Percentiles rank a stretch among this genome's conserved stretches.
phyloP scores from a whole-genome alignment of 805 yeast species.

The Yamadazyma sp. region DNA sequence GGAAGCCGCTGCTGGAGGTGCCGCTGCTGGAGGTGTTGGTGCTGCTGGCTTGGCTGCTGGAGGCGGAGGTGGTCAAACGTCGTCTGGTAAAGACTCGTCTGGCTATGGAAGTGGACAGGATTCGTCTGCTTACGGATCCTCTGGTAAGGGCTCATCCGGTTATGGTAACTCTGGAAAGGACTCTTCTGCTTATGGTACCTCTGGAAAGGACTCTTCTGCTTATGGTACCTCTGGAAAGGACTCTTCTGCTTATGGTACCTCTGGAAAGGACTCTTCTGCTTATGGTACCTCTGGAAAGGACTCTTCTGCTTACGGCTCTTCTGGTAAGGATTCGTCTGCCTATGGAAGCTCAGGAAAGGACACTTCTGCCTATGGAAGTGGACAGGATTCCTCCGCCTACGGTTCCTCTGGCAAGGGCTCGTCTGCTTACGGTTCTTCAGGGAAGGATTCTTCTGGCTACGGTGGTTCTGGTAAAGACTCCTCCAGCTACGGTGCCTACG shows the following conservation, averaged over 20 bases:
- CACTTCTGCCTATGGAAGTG: conserved; percentile 14
- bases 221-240: conserved; percentile 9
- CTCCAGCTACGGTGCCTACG: conserved; percentile 6
- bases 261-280: conserved; percentile 4
- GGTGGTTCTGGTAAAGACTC: conserved; percentile 8
- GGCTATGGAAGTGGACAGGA: conserved; percentile 7
- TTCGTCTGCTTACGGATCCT: conserved; percentile 17
- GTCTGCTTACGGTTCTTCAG: conserved; percentile 12
- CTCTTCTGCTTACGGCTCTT: conserved; percentile 17
- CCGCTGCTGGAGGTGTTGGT: conserved; percentile 11
- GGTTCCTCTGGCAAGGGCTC: conserved; percentile 12
- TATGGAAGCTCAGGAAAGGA: conserved; percentile 14
- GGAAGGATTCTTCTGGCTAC: conserved; percentile 11
- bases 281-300: conserved; percentile 11
- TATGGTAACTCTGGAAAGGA: conserved; percentile 13
- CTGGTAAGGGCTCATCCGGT: conserved; percentile 15
- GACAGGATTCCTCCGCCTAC: no score
- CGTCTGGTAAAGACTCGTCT: conserved; percentile 10
- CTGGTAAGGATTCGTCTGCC: conserved; percentile 19
- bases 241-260: conserved; percentile 10
- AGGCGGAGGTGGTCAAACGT: conserved; percentile 7
- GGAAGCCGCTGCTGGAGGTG: conserved; percentile 9
- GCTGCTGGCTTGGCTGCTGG: conserved; percentile 12
- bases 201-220: conserved; percentile 13
- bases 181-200: conserved; percentile 9